Evolutionary conservation across 257 asterid species (phyloP), one percentile per base, ranked within the genome.

Genomic region (Striga asiatica): DNA sequence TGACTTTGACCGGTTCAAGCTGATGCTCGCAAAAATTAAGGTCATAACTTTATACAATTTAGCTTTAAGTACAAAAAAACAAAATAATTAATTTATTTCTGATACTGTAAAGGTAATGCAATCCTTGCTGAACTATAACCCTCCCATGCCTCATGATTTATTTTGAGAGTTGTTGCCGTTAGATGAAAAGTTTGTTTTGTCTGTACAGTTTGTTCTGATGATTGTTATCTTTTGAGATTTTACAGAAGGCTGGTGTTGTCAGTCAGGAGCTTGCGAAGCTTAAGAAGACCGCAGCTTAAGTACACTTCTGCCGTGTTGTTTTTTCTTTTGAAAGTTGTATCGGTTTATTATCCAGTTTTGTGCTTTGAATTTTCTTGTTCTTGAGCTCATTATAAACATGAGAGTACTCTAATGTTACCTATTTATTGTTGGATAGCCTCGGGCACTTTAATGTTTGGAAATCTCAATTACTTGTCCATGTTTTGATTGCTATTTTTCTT

Each of bases 21-120:
- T 89, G 28, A 86, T 89, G 96, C 67, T 86, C 20, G 95, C 96
- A 0, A 89, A 89, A 53, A 89, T 89, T 69, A 89, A 86, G 96
- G 97, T 88, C 41, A 34, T 34, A 34, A 34, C 8, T 29, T 29
- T 1, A 3, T 29, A 5, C 35, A 29, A 29, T 35, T n/a, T n/a
- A n/a, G n/a, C n/a, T n/a, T n/a, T n/a, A n/a, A n/a, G n/a, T n/a
- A n/a, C n/a, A n/a, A n/a, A n/a, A n/a, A n/a, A n/a, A n/a, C n/a
- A n/a, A n/a, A n/a, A n/a, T n/a, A n/a, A n/a, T n/a, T n/a, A n/a
- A n/a, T n/a, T n/a, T n/a, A n/a, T n/a, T n/a, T n/a, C n/a, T n/a
- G n/a, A n/a, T n/a, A n/a, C n/a, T n/a, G n/a, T n/a, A n/a, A 14
- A 10, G 17, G 16, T 37, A 37, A 0, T 37, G 13, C 4, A 2